Base-by-base conservation (phyloP, 805 yeast genomes). In the Metschnikowia noctiluminum region DNA sequence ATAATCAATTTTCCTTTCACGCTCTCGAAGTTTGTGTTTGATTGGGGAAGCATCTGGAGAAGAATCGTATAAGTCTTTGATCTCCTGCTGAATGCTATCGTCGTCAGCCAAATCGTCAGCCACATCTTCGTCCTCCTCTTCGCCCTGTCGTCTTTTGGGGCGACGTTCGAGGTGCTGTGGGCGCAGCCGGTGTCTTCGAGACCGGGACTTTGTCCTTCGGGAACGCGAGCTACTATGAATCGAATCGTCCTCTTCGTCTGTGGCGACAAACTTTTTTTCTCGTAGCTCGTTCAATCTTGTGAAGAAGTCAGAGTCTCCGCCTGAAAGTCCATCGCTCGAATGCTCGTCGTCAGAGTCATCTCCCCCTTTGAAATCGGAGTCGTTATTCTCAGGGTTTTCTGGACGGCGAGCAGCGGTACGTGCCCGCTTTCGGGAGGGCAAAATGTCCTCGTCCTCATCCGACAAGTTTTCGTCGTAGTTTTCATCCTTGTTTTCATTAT, bases 1-100 rank as follows among this genome's bases (percentile, higher is more conserved):
- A 63, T 90, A 90, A 61, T 90, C 86, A 10, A 91, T 82, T 28
- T 63, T 64, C 42, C 83, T 82, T 14, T 64, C 68, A 48, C 90
- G 81, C 53, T 69, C 77, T 43, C 77, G 63, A 40, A 74, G 65
- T 54, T 72, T 72, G 50, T 71, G 77, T 42, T 65, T 66, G 32
- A 69, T 56, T 1, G 75, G 75, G 28, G 79, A 72, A 28, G 55
- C 52, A 3, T 79, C 77, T 2, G 88, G 83, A 12, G 84, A 81
- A 3, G 84, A 73, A 52, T 82, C 84, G 58, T 81, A 78, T 40
- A 86, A 62, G 28, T 84, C 89, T 45, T 78, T 79, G 13, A 87
- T 70, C 62, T 87, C 96, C 54, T 84, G 81, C 43, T 79, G 79
- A 32, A 87, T 66, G 39, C 50, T 48, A 45, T 68, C 69, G 14